Evolutionary conservation across 2,329 filamentous ascomycete genomes (phyloP).

Genomic region (Fusarium brevicatenulatum): DNA sequence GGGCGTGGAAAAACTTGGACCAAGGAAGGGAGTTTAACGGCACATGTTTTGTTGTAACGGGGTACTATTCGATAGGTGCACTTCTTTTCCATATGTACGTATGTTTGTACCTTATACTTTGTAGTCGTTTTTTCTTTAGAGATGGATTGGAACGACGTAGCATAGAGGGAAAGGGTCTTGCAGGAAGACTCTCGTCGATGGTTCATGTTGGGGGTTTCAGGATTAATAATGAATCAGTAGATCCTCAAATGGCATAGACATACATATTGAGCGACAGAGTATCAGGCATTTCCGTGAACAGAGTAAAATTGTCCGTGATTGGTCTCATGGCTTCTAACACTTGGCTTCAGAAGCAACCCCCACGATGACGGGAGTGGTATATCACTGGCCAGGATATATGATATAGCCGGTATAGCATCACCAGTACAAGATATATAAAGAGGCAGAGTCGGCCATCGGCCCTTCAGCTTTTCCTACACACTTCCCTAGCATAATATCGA

Average conservation of each 20-base stretch:
- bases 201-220: constrained; percentile 30
- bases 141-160: constrained; percentile 13
- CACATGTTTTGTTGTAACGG: constrained; percentile 41
- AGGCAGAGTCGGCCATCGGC: not conserved
- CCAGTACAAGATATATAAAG: not conserved
- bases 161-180: constrained; percentile 17
- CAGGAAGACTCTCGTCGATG: constrained; percentile 3
- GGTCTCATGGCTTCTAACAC: not conserved
- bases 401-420: not conserved
- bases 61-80: constrained; percentile 31
- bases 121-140: constrained; percentile 30
- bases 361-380: not conserved
- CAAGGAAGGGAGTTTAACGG: constrained; percentile 27
- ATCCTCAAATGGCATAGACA: constrained; percentile 2
- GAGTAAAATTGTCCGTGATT: not conserved
- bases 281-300: not conserved
- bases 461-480: not conserved
- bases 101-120: constrained; percentile 32
- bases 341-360: not conserved
- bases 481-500: not conserved
- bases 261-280: not conserved
- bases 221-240: constrained; percentile 35
- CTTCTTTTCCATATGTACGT: constrained; percentile 38
- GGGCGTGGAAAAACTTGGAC: constrained; percentile 19
- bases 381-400: not conserved